Evolutionary conservation across 1,139 yeast species (phyloP), one percentile per base, ranked within the genome.

Genomic region (Kodamaea suecica): DNA sequence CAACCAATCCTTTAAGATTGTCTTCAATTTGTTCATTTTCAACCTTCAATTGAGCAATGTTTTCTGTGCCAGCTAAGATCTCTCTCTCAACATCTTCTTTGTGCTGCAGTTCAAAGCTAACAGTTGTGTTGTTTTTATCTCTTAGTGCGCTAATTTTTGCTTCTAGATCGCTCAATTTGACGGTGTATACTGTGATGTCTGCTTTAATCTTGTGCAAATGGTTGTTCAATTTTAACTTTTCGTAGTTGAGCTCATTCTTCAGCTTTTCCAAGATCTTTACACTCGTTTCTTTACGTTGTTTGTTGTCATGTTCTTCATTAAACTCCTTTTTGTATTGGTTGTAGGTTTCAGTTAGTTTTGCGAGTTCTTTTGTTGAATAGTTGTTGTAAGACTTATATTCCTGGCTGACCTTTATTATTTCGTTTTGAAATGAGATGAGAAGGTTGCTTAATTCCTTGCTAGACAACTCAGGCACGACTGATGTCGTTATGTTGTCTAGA

Each of bases 211-310:
- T 41, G 33, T 55, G 50, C 21, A 65, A 37, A 38, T 62, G 62
- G 27, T 49, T 50, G 14, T 48, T 41, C 17, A 66, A 47, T 44
- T 68, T 68, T 32, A 65, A 53, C 42, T 66, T 66, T 27, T 55
- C 48, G 38, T 55, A 61, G 16, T 55, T 47, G 23, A 61, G 42
- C 23, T 50, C 46, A 40, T 66, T 71, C 37, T 58, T 60, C 17
- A 39, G 47, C 29, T 55, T 59, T 36, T 66, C 71, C 38, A 64
- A 50, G 23, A 57, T 53, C 42, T 62, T 66, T 9, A 64, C 59
- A 39, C 56, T 59, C 34, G 48, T 48, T 21, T 63, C 69, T 34
- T 64, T 57, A 35, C 56, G 59, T 15, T 56, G 42, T 35, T 57
- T 55, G 35, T 41, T 41, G 30, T 65, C 67, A 5, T 63, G 50